phyloP scores from a whole-genome alignment of 176 grass and related monocot genomes.

The Musa beccarii region DNA sequence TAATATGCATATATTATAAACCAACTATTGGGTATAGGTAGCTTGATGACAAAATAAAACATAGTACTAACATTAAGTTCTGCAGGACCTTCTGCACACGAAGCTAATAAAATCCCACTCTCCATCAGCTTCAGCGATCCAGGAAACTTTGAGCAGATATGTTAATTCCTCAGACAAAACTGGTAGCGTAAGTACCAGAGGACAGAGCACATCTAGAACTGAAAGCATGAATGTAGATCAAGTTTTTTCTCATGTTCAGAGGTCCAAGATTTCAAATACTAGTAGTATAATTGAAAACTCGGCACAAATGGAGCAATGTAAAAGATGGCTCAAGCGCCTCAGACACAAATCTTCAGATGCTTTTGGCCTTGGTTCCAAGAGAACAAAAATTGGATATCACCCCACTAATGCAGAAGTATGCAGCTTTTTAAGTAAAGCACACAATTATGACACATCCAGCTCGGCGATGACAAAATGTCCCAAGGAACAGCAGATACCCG shows the following conservation, averaged over 20 bases:
- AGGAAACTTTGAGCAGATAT: neutral
- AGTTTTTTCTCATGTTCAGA: neutral
- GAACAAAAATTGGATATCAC: neutral
- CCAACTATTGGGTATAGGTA: neutral
- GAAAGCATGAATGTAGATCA: neutral
- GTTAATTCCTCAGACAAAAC: neutral
- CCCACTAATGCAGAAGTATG: neutral
- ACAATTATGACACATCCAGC: neutral
- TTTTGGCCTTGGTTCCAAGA: neutral
- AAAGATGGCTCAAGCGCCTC: slow-evolving; percentile 8
- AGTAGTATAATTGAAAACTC: neutral
- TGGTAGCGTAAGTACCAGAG: neutral
- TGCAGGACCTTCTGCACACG: neutral
- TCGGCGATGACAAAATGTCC: neutral
- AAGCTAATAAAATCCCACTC: neutral
- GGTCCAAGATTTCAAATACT: neutral
- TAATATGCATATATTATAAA: neutral
- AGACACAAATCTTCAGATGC: neutral
- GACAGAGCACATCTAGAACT: neutral
- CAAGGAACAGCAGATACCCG: neutral
- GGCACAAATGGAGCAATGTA: neutral
- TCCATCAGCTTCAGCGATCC: neutral
- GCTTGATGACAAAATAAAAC: neutral
- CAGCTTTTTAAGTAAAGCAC: neutral
- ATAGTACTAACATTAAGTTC: neutral